These are phyloP conservation scores for Tetrapisispora arboricola DNA, from an alignment of 805 yeast genomes.

Conservation along the genomic window DNA sequence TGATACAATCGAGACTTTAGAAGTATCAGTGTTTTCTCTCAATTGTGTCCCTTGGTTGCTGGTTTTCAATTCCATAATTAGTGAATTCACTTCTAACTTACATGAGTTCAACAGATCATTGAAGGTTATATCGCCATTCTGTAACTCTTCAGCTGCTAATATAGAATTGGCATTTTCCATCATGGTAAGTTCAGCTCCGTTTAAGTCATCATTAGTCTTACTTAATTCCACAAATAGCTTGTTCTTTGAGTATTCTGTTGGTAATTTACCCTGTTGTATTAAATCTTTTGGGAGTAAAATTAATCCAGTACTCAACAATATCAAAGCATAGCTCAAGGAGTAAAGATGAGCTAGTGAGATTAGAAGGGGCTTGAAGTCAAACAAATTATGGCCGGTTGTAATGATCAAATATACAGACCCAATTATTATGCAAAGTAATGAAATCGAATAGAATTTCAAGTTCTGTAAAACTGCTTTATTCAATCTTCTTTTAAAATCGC, in stretches of 20 bases:
- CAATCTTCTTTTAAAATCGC: constrained; percentile 12
- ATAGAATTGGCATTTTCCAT: constrained; percentile 20
- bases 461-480: constrained; percentile 18
- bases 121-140: constrained; percentile 17
- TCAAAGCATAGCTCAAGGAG: constrained; percentile 23
- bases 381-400: constrained; percentile 18
- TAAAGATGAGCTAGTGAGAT: constrained; percentile 26
- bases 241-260: constrained; percentile 13
- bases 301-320: constrained; percentile 22
- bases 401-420: constrained; percentile 20
- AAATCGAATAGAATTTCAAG: constrained; percentile 23
- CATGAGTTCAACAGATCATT: constrained; percentile 20
- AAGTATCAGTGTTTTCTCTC: background rate
- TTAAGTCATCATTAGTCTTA: constrained; percentile 25
- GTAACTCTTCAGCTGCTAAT: constrained; percentile 11
- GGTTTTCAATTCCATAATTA: constrained; percentile 10
- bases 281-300: constrained; percentile 22
- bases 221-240: constrained; percentile 22
- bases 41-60: background rate
- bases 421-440: constrained; percentile 13
- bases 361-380: constrained; percentile 22
- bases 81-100: constrained; percentile 20
- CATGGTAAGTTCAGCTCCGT: constrained; percentile 21
- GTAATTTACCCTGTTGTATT: constrained; percentile 7
- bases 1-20: constrained; percentile 7